Evolutionary conservation across 257 asterid genomes (phyloP).

Genomic region (Verbena officinalis): DNA sequence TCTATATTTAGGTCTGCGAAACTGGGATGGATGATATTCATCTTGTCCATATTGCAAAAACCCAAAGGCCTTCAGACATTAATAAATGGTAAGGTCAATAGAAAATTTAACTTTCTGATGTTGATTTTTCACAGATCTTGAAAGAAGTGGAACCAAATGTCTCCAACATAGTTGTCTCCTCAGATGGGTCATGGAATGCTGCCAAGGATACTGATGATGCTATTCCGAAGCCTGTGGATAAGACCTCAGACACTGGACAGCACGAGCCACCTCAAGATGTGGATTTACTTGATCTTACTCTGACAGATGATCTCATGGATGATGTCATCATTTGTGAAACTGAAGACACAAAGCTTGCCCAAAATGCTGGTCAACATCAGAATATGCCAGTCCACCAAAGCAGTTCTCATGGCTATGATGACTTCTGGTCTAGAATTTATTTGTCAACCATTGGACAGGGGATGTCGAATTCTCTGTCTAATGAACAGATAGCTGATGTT

Average conservation of each 20-base stretch:
- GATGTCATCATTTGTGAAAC: slow-evolving; percentile 27
- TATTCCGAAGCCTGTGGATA: slow-evolving; percentile 40
- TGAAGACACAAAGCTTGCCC: slow-evolving; percentile 45
- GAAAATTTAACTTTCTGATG: slow-evolving; percentile 1
- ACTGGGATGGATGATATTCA: background rate
- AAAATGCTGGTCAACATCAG: slow-evolving; percentile 25
- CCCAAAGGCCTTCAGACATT: background rate
- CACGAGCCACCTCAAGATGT: slow-evolving; percentile 41
- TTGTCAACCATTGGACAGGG: slow-evolving; percentile 40
- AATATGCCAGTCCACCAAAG: slow-evolving; percentile 33
- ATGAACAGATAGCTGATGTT: slow-evolving; percentile 26
- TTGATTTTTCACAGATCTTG: slow-evolving; percentile 56
- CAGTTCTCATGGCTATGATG: slow-evolving; percentile 31
- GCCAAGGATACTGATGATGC: slow-evolving; percentile 50
- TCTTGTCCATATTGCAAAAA: background rate
- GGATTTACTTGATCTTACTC: slow-evolving; percentile 68
- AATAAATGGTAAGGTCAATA: background rate
- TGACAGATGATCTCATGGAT: slow-evolving; percentile 48
- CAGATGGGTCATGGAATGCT: slow-evolving; percentile 86
- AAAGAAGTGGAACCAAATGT: slow-evolving; percentile 68
- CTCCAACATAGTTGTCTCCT: slow-evolving; percentile 53
- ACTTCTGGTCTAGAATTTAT: slow-evolving; percentile 61
- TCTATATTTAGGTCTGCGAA: background rate
- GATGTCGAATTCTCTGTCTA: slow-evolving; percentile 25
- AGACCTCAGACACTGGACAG: slow-evolving; percentile 30